Evolutionary conservation across 108 stramenopile species (phyloP).

Genomic region (Ochromonas danica): DNA sequence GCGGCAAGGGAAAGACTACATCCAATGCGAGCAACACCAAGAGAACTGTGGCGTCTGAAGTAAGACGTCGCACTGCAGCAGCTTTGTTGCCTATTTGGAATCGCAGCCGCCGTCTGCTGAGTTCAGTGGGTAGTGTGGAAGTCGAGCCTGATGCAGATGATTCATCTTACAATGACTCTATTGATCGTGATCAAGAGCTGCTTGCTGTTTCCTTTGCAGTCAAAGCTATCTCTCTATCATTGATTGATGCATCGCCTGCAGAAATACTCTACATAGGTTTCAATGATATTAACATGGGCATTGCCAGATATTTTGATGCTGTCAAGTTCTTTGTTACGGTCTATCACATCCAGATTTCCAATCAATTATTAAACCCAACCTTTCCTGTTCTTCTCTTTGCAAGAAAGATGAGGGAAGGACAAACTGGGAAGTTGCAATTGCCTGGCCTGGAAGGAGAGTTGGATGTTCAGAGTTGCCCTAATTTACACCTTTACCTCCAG

Average conservation of each 20-base stretch:
- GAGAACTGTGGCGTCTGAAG: no score
- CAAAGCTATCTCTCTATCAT: neutral
- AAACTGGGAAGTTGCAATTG: neutral
- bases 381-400: constrained; percentile 26
- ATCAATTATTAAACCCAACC: constrained; percentile 25
- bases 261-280: constrained; percentile 20
- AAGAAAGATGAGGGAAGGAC: neutral
- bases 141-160: no score
- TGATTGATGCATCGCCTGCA: constrained; percentile 6
- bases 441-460: constrained; percentile 12
- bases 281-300: neutral
- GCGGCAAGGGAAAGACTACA: no score
- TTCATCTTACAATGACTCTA: no score
- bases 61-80: no score
- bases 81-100: no score
- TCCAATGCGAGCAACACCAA: no score
- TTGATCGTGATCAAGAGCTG: no score
- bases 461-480: no score
- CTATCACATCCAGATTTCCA: neutral
- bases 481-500: neutral
- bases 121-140: neutral
- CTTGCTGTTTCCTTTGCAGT: neutral
- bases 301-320: neutral
- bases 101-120: no score
- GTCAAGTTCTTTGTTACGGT: constrained; percentile 16